Evolutionary conservation across 2,329 filamentous ascomycete genomes (phyloP).

Genomic region (Phoma sp.): DNA sequence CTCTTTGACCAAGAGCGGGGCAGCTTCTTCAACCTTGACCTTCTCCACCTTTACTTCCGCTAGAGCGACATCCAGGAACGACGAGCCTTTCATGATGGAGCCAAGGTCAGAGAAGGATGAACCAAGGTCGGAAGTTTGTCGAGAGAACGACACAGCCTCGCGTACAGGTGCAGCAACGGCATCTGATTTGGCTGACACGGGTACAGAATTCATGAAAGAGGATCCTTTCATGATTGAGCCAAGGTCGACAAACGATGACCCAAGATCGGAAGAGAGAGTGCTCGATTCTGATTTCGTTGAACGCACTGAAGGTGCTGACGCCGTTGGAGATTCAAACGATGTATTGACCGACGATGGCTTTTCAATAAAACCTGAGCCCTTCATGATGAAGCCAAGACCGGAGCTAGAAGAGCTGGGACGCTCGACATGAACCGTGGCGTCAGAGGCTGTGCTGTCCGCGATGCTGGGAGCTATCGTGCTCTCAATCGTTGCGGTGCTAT

Average conservation of each 20-base stretch:
- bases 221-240: constrained; percentile 39
- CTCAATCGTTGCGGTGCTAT: constrained; percentile 9
- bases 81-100: constrained; percentile 37
- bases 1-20: constrained; percentile 6
- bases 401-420: constrained; percentile 20
- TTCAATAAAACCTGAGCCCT: constrained; percentile 29
- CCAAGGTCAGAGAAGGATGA: constrained; percentile 23
- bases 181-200: constrained; percentile 5
- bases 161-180: not conserved
- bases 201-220: constrained; percentile 19
- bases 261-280: constrained; percentile 10
- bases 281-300: not conserved
- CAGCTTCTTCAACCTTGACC: constrained; percentile 2
- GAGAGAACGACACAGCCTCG: not conserved
- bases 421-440: constrained; percentile 21
- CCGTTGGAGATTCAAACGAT: not conserved
- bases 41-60: constrained; percentile 5
- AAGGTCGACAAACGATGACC: constrained; percentile 18
- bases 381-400: constrained; percentile 37
- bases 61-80: constrained; percentile 21
- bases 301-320: not conserved
- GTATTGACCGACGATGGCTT: not conserved
- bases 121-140: not conserved
- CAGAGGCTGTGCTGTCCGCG: constrained; percentile 21
- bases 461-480: constrained; percentile 7